Percentiles rank a stretch among this genome's conserved stretches.
Conservation (phyloP, 257 asterid genomes). For the Solanum chiquidenum region DNA sequence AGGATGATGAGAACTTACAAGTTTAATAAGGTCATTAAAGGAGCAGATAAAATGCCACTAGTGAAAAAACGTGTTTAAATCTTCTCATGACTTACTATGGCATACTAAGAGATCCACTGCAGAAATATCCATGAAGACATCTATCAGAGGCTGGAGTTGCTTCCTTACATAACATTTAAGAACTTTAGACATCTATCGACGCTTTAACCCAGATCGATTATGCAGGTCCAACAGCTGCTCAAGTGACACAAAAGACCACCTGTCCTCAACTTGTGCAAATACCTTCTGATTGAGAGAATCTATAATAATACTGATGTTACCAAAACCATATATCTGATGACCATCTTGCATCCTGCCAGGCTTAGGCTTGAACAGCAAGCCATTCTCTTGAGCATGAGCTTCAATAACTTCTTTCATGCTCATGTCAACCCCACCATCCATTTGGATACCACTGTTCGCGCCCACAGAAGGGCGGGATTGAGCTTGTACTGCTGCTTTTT, state of each 20-base stretch:
- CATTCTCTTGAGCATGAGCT: slow-evolving; percentile 25
- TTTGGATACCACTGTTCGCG: slow-evolving; percentile 5
- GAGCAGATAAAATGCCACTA: neutral
- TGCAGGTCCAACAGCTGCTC: slow-evolving; percentile 66
- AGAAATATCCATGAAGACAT: neutral
- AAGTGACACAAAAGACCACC: slow-evolving; percentile 25
- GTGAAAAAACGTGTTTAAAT: neutral
- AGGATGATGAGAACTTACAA: neutral
- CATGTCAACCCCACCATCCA: slow-evolving; percentile 17
- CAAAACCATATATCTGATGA: slow-evolving; percentile 76
- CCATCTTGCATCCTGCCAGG: slow-evolving; percentile 87
- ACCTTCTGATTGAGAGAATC: slow-evolving; percentile 64
- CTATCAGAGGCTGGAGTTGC: neutral
- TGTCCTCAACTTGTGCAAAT: slow-evolving; percentile 58
- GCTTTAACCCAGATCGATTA: slow-evolving; percentile 35
- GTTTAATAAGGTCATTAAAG: neutral
- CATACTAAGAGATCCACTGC: neutral
- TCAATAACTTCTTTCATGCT: slow-evolving; percentile 32
- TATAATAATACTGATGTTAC: slow-evolving; percentile 55
- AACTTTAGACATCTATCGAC: slow-evolving; percentile 12
- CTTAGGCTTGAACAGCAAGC: slow-evolving; percentile 30
- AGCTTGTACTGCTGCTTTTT: slow-evolving; percentile 63
- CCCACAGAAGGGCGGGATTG: slow-evolving; percentile 26
- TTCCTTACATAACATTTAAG: neutral
- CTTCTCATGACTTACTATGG: neutral